These are phyloP conservation scores for Clitopilus hobsonii DNA, from an alignment of 768 basidiomycete species.

Conservation along the genomic window DNA sequence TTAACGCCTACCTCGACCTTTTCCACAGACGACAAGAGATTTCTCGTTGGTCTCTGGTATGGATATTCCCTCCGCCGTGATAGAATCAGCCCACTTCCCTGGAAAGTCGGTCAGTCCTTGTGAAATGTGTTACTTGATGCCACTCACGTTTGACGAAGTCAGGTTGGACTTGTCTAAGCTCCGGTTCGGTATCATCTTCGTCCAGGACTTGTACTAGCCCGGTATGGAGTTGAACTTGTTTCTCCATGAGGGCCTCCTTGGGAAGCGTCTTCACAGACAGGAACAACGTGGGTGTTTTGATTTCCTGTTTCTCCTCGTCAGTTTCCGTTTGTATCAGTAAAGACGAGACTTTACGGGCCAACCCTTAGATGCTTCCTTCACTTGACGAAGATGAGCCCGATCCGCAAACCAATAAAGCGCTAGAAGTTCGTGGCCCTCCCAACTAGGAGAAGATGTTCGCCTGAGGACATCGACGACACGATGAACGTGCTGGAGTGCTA, in stretches of 20 bases:
- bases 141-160: background rate
- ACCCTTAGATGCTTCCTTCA: slow-evolving; percentile 24
- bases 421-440: slow-evolving; percentile 54
- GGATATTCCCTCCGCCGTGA: background rate
- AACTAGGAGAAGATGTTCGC: slow-evolving; percentile 33
- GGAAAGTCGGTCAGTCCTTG: background rate
- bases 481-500: slow-evolving; percentile 76
- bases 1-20: slow-evolving; percentile 23
- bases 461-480: slow-evolving; percentile 61
- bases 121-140: background rate
- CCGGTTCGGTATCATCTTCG: slow-evolving; percentile 44
- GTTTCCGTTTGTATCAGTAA: background rate
- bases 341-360: slow-evolving; percentile 11
- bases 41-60: slow-evolving; percentile 18
- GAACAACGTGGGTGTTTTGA: slow-evolving; percentile 45
- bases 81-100: background rate
- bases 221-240: slow-evolving; percentile 70
- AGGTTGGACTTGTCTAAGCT: slow-evolving; percentile 29
- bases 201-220: slow-evolving; percentile 46
- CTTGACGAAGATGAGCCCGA: slow-evolving; percentile 34
- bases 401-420: slow-evolving; percentile 71
- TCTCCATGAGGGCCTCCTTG: slow-evolving; percentile 69
- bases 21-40: slow-evolving; percentile 41
- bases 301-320: slow-evolving; percentile 5
- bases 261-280: slow-evolving; percentile 62